Base-by-base conservation (phyloP, 352 stramenopile genomes). In the Pythium utonaiense region DNA sequence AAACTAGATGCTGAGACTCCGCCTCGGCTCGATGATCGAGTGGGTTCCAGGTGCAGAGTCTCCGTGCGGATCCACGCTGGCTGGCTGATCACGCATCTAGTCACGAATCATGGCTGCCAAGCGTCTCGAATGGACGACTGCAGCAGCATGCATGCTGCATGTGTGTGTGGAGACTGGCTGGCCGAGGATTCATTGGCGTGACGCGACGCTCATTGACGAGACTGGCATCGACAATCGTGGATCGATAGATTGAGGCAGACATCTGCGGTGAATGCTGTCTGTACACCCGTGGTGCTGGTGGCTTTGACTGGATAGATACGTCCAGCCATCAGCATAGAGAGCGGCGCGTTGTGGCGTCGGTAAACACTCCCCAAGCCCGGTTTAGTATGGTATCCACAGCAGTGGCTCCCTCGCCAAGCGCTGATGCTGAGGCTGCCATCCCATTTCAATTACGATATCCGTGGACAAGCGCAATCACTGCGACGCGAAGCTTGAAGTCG, bases 1-100 rank as follows among this genome's bases (percentile, higher is more conserved):
- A 44, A 44, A 44, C 36, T 44, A 44, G 36, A 44, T 44, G 36
- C 36, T 44, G 36, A 44, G 36, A n/a, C n/a, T n/a, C n/a, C n/a
- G n/a, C n/a, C n/a, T n/a, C n/a, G n/a, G n/a, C n/a, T n/a, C n/a
- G n/a, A n/a, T n/a, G n/a, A n/a, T n/a, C n/a, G n/a, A n/a, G n/a
- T n/a, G n/a, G n/a, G n/a, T n/a, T n/a, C n/a, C n/a, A n/a, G n/a
- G n/a, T n/a, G n/a, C n/a, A n/a, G n/a, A n/a, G n/a, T n/a, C n/a
- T n/a, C n/a, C n/a, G n/a, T n/a, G n/a, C n/a, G n/a, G n/a, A n/a
- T n/a, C n/a, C n/a, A n/a, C n/a, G n/a, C n/a, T n/a, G n/a, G n/a
- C n/a, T n/a, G n/a, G n/a, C n/a, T n/a, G n/a, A n/a, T n/a, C n/a
- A n/a, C n/a, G n/a, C n/a, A n/a, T n/a, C n/a, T n/a, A n/a, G n/a